phyloP scores from a whole-genome alignment of 176 grass and related monocot genomes.

The Tillandsia leiboldiana region DNA sequence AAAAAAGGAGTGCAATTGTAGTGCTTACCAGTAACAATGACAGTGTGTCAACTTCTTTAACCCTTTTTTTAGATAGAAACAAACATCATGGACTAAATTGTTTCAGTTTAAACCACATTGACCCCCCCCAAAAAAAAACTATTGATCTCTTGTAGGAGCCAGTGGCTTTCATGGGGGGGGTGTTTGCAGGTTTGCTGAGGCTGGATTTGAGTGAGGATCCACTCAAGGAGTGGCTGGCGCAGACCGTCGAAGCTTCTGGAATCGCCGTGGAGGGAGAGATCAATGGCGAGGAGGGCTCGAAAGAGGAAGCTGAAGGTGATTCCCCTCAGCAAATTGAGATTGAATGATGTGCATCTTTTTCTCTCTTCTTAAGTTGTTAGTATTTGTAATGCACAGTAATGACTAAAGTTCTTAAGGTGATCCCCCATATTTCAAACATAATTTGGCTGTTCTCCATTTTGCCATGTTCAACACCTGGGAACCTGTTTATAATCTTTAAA shows the following conservation, averaged over 20 bases:
- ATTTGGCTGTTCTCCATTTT: too few species aligned
- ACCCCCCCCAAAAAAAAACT: too few species aligned
- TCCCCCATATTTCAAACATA: background rate
- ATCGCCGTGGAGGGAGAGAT: constrained; percentile 36
- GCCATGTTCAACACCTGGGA: too few species aligned
- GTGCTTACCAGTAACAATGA: too few species aligned
- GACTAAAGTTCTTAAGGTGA: background rate
- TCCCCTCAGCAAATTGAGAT: constrained; percentile 81
- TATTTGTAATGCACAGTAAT: background rate
- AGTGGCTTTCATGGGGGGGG: constrained; percentile 84
- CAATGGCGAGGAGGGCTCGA: constrained; percentile 22
- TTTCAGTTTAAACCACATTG: too few species aligned
- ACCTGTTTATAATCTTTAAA: too few species aligned
- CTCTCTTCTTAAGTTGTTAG: constrained; percentile 1
- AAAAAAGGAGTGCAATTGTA: too few species aligned
- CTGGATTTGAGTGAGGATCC: constrained; percentile 95
- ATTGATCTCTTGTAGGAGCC: constrained; percentile 52
- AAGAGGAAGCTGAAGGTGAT: constrained; percentile 40
- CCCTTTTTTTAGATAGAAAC: too few species aligned
- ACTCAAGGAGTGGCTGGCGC: constrained; percentile 79
- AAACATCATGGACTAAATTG: too few species aligned
- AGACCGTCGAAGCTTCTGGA: constrained; percentile 70
- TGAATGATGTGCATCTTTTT: constrained; percentile 45
- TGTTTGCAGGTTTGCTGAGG: constrained; percentile 86
- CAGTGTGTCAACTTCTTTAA: too few species aligned